Conservation (phyloP, 1,284 basidiomycete species). For the Puccinia hordei region DNA sequence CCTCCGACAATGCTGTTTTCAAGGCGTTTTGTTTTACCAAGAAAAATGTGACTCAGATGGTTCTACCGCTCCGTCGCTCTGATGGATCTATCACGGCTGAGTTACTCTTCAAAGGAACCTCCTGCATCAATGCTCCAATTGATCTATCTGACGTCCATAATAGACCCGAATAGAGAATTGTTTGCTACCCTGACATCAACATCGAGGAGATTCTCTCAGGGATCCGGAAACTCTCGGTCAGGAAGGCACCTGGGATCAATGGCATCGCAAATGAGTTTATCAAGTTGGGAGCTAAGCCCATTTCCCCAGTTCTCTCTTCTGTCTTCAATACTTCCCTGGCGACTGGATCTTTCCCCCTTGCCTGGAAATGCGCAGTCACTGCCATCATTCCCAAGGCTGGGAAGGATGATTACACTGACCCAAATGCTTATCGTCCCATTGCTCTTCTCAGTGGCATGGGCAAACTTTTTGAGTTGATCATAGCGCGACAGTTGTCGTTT, state of each 20-base stretch:
- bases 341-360: neutral
- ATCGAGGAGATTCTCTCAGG: neutral
- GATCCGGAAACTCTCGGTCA: neutral
- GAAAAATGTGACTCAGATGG: neutral
- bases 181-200: neutral
- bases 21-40: neutral
- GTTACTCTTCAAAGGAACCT: constrained; percentile 5
- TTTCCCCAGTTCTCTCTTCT: neutral
- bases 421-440: constrained; percentile 19
- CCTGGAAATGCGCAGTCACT: constrained; percentile 20
- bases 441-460: neutral
- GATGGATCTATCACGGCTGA: constrained; percentile 4
- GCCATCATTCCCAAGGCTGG: constrained; percentile 2
- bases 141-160: neutral
- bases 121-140: neutral
- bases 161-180: neutral
- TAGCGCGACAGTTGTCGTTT: neutral
- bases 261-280: constrained; percentile 6
- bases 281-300: neutral
- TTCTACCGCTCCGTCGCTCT: neutral
- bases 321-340: neutral
- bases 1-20: neutral
- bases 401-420: constrained; percentile 23
- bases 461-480: constrained; percentile 5
- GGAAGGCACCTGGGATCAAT: constrained; percentile 21